Conservation (phyloP, 768 basidiomycete species). For the Tylopilus vinaceipallidus region DNA sequence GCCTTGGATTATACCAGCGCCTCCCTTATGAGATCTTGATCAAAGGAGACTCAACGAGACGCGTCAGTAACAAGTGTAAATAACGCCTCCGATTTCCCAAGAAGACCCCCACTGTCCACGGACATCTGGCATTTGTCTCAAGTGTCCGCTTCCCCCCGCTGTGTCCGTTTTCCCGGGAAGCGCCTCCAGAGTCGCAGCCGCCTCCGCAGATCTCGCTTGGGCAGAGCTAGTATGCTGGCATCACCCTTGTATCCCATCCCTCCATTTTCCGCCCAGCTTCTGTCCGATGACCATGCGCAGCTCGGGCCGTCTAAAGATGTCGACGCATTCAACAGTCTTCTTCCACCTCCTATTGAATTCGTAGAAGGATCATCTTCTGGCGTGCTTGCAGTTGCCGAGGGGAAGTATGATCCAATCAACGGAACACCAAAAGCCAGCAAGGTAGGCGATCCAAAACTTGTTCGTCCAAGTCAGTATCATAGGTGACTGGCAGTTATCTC, state of each 20-base stretch:
- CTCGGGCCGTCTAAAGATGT: conserved; percentile 68
- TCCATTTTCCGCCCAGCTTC: conserved; percentile 50
- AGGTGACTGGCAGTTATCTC: conserved; percentile 4
- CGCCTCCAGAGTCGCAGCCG: not conserved
- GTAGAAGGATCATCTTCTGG: conserved; percentile 83
- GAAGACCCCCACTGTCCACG: no score
- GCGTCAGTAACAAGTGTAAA: conserved; percentile 28
- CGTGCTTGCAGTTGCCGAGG: conserved; percentile 64
- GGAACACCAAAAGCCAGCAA: conserved; percentile 54
- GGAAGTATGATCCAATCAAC: conserved; percentile 83
- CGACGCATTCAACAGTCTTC: conserved; percentile 73
- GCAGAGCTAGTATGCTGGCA: conserved; percentile 56
- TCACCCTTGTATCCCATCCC: conserved; percentile 56
- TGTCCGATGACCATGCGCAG: conserved; percentile 50
- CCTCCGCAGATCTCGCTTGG: conserved; percentile 4
- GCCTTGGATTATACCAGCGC: not conserved
- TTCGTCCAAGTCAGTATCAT: conserved; percentile 2
- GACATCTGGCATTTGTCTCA: conserved; percentile 10
- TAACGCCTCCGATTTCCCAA: conserved; percentile 20
- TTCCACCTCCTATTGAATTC: conserved; percentile 80
- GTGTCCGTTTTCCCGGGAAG: conserved; percentile 6
- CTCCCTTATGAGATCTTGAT: no score
- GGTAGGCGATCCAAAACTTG: conserved; percentile 34
- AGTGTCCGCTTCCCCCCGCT: conserved; percentile 17
- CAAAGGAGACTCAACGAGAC: conserved; percentile 12